These are phyloP conservation scores for Graphiopsis chlorocephala DNA, from an alignment of 2,329 filamentous ascomycete genomes.

Conservation along the genomic window DNA sequence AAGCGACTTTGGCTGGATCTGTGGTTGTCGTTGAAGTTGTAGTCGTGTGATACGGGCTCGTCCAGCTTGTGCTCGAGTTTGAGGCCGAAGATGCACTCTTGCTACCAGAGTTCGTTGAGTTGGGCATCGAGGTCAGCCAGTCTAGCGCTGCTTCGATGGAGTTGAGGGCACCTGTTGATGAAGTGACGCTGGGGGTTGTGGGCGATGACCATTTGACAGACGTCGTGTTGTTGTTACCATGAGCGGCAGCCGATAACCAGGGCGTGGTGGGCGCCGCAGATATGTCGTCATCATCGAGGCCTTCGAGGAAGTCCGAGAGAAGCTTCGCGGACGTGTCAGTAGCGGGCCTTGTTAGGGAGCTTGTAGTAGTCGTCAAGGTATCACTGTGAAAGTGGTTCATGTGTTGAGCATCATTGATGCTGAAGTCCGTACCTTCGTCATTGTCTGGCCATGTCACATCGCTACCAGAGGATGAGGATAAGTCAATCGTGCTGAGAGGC, in stretches of 20 bases:
- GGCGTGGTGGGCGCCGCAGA: too few relatives aligned
- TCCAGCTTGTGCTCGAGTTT: background rate
- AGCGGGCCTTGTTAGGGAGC: too few relatives aligned
- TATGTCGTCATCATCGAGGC: too few relatives aligned
- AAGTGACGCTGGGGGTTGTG: background rate
- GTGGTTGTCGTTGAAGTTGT: background rate
- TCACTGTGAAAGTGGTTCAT: too few relatives aligned
- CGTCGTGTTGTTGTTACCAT: background rate
- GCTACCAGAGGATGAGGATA: background rate
- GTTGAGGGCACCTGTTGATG: background rate
- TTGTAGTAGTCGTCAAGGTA: too few relatives aligned
- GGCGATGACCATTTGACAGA: background rate
- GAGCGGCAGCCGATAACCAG: too few relatives aligned
- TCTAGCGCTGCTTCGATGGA: background rate
- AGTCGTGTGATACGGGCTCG: background rate
- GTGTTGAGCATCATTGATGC: too few relatives aligned
- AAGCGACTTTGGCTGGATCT: background rate
- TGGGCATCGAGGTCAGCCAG: background rate
- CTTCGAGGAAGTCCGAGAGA: too few relatives aligned
- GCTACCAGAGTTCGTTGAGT: background rate
- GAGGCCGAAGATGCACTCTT: background rate
- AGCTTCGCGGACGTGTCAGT: too few relatives aligned
- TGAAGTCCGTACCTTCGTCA: too few relatives aligned
- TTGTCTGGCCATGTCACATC: too few relatives aligned
- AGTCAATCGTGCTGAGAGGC: too few relatives aligned